Percentiles rank a stretch among this genome's conserved stretches.
phyloP scores from a whole-genome alignment of 148 eudicot species.

The Rhododendron williamsianum region DNA sequence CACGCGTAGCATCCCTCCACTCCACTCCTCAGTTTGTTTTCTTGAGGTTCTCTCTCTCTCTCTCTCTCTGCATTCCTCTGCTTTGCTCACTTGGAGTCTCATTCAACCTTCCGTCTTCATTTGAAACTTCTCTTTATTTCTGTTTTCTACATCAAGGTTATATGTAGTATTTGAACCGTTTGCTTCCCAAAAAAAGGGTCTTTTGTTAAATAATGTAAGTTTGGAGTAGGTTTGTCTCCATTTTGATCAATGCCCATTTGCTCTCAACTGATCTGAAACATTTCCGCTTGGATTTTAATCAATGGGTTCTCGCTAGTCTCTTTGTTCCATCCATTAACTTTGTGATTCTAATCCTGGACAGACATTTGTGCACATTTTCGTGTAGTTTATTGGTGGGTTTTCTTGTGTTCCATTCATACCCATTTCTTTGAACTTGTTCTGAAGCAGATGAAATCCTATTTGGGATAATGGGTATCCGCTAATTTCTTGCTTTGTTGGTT shows the following conservation, averaged over 20 bases:
- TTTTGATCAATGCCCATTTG: conserved; percentile 28
- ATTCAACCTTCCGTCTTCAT: conserved; percentile 9
- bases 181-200: neutral
- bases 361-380: conserved; percentile 9
- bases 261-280: conserved; percentile 21
- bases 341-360: neutral
- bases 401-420: conserved; percentile 18
- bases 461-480: conserved; percentile 42
- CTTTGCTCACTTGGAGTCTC: conserved; percentile 1
- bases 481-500: conserved; percentile 20
- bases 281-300: conserved; percentile 6
- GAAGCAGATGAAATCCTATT: conserved; percentile 1
- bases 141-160: neutral
- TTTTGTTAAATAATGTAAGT: conserved; percentile 24
- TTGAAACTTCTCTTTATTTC: conserved; percentile 5
- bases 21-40: conserved; percentile 8
- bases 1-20: conserved; percentile 27
- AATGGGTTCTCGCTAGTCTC: conserved; percentile 57
- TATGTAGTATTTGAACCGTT: conserved; percentile 10
- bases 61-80: neutral
- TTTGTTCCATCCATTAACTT: neutral
- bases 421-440: conserved; percentile 26
- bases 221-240: neutral
- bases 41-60: neutral
- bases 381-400: neutral